Evolutionary conservation across 495 filamentous ascomycete genomes (phyloP).

Genomic region (Hypoxylon trugodes): DNA sequence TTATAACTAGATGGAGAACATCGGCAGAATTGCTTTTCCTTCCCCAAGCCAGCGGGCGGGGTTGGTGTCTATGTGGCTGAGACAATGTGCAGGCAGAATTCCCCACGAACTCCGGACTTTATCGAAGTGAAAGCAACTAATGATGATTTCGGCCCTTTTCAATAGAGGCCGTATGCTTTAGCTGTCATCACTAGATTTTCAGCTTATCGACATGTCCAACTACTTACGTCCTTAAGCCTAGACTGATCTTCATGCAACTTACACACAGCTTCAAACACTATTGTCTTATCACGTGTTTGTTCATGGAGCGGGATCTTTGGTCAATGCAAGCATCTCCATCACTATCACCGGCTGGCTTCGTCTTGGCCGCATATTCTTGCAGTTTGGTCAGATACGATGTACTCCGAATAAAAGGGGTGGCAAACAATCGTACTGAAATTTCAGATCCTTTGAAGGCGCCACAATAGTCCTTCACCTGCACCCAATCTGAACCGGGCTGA

Average conservation of each 20-base stretch:
- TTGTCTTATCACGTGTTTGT: conserved; percentile 13
- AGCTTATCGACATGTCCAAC: background rate
- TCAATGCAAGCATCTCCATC: conserved; percentile 8
- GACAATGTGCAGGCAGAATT: no score
- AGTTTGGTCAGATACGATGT: conserved; percentile 1
- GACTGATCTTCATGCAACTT: conserved; percentile 1
- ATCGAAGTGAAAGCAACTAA: no score
- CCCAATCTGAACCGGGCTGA: no score
- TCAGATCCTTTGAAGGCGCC: no score
- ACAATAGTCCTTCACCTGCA: no score
- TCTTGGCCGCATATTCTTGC: background rate
- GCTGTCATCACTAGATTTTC: conserved; percentile 2
- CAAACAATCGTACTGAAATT: no score
- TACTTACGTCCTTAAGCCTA: conserved; percentile 1
- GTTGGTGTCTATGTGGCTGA: no score
- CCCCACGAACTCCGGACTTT: no score
- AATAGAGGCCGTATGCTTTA: background rate
- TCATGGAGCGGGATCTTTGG: conserved; percentile 8
- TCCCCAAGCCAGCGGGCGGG: no score
- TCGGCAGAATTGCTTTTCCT: no score
- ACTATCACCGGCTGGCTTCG: conserved; percentile 7
- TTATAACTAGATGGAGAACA: no score
- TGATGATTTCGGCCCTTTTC: conserved; percentile 24
- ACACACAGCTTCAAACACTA: conserved; percentile 5
- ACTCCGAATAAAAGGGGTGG: background rate